These are phyloP conservation scores for Eucalyptus cloeziana DNA, from an alignment of 345 rosid genomes.

Conservation along the genomic window DNA sequence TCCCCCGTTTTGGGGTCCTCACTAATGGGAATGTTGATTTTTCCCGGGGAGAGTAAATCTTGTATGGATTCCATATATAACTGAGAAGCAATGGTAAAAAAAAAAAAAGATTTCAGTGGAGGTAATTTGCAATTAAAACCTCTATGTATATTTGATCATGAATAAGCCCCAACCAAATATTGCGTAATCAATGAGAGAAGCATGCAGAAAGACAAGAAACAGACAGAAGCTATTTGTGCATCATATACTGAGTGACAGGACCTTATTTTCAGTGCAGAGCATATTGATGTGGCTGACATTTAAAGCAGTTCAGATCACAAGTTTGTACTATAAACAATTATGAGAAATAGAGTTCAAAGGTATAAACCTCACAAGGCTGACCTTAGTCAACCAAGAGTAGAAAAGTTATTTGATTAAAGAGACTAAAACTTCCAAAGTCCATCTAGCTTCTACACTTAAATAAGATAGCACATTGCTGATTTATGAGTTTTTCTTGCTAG, in stretches of 20 bases:
- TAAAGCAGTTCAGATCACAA: not conserved
- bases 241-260: not conserved
- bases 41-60: constrained; percentile 90
- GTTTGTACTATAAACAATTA: not conserved
- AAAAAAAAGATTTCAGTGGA: not conserved
- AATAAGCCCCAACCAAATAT: not conserved
- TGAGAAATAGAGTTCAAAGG: not conserved
- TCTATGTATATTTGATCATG: not conserved
- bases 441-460: not conserved
- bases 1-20: constrained; percentile 86
- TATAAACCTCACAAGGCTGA: not conserved
- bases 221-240: not conserved
- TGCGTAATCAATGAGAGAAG: not conserved
- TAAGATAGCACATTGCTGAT: not conserved
- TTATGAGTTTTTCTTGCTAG: not conserved
- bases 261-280: not conserved
- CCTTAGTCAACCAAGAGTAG: not conserved
- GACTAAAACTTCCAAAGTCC: not conserved
- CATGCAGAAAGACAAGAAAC: not conserved
- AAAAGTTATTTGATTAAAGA: not conserved
- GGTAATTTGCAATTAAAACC: not conserved
- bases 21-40: constrained; percentile 47
- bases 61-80: constrained; percentile 88
- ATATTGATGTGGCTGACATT: not conserved
- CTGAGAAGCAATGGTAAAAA: constrained; percentile 21